phyloP scores from a whole-genome alignment of 2,329 filamentous ascomycete species.

The Exophiala spinifera region DNA sequence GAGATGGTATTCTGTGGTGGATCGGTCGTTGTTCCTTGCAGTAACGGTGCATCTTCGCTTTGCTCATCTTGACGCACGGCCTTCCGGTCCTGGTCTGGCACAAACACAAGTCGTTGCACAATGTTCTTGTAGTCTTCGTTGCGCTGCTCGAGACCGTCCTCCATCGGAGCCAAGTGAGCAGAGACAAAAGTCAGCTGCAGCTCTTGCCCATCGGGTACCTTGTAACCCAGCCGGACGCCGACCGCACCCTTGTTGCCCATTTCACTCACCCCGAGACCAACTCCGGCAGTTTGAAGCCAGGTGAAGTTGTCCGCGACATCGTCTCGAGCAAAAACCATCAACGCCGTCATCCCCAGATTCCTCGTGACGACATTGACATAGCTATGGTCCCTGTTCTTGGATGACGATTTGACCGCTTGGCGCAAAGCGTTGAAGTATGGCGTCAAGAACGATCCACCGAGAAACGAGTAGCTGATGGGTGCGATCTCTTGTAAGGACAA shows the following conservation, averaged over 20 bases:
- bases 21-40: conserved; percentile 19
- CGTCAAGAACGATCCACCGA: conserved; percentile 74
- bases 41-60: conserved; percentile 41
- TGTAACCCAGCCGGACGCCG: conserved; percentile 64
- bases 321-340: conserved; percentile 77
- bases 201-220: conserved; percentile 32
- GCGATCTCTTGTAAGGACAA: conserved; percentile 82
- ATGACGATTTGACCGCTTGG: conserved; percentile 68
- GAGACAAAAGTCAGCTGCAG: conserved; percentile 72
- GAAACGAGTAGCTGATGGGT: conserved; percentile 77
- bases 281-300: conserved; percentile 71
- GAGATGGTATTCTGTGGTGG: conserved; percentile 33
- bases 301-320: conserved; percentile 56
- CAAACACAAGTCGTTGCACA: conserved; percentile 75
- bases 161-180: conserved; percentile 85
- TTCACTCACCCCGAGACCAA: conserved; percentile 78
- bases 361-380: conserved; percentile 70
- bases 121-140: conserved; percentile 89
- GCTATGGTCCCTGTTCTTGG: conserved; percentile 39
- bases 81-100: conserved; percentile 11
- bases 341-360: conserved; percentile 83
- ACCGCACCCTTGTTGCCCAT: conserved; percentile 97
- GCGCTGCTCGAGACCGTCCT: conserved; percentile 68
- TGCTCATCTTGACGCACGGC: conserved; percentile 32
- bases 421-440: conserved; percentile 72